Percentiles rank a stretch among this genome's conserved stretches.
These are phyloP conservation scores for Hymenoscyphus linearis DNA, from an alignment of 2,329 filamentous ascomycete genomes.

Conservation along the genomic window DNA sequence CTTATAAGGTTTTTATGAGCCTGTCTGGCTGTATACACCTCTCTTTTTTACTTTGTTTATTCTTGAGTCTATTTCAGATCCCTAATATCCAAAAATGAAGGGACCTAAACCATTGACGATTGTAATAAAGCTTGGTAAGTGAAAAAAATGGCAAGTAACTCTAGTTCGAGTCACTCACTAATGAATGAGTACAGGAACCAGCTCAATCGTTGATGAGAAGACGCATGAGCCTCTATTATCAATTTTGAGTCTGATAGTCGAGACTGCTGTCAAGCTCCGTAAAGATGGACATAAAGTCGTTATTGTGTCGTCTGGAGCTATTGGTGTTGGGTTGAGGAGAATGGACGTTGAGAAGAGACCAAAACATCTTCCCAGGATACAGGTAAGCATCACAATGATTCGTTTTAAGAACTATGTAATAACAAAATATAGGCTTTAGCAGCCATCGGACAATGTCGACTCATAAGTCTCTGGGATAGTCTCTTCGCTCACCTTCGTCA, in stretches of 20 bases:
- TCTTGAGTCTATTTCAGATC: neutral
- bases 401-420: neutral
- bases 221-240: constrained; percentile 91
- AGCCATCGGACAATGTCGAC: constrained; percentile 89
- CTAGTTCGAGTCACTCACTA: constrained; percentile 5
- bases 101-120: constrained; percentile 52
- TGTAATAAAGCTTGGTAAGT: constrained; percentile 62
- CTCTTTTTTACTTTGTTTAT: neutral
- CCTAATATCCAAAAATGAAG: constrained; percentile 41
- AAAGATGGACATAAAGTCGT: constrained; percentile 92
- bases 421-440: constrained; percentile 64
- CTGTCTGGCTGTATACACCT: neutral
- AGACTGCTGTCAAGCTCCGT: constrained; percentile 81
- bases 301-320: constrained; percentile 94
- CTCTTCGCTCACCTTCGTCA: constrained; percentile 83
- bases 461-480: constrained; percentile 94
- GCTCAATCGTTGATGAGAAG: constrained; percentile 96
- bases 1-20: neutral
- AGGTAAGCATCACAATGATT: constrained; percentile 43
- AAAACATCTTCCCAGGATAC: constrained; percentile 83
- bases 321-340: constrained; percentile 84
- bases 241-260: constrained; percentile 85
- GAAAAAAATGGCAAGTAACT: no score
- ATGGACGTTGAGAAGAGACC: constrained; percentile 86
- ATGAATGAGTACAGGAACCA: constrained; percentile 63